Conservation (phyloP, 768 basidiomycete species). For the Galerina sulciceps region DNA sequence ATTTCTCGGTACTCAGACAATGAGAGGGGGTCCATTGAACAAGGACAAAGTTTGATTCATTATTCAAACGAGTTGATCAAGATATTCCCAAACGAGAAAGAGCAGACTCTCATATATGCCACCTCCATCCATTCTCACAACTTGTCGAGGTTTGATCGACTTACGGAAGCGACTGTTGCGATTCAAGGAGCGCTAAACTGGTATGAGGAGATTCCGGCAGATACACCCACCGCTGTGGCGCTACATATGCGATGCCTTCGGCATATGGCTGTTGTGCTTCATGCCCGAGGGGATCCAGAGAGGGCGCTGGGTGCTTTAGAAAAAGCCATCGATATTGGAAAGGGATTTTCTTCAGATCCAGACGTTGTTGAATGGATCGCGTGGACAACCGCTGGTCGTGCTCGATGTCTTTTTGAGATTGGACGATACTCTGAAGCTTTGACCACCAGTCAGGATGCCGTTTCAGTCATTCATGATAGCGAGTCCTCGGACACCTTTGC, state of each 20-base stretch:
- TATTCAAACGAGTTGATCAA: too few species aligned
- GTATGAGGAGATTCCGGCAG: background rate
- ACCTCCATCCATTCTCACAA: background rate
- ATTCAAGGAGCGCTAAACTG: constrained; percentile 1
- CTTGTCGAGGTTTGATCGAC: too few species aligned
- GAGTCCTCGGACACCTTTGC: background rate
- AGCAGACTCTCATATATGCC: background rate
- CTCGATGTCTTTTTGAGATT: constrained; percentile 4
- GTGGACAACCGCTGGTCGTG: background rate
- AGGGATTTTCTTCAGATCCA: background rate
- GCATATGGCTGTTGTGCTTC: background rate
- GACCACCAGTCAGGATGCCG: background rate
- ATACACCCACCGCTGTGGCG: background rate
- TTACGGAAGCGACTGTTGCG: background rate
- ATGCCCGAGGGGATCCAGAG: background rate
- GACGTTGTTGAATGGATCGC: background rate
- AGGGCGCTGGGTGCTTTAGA: background rate
- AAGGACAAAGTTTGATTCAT: too few species aligned
- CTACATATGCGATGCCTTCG: background rate
- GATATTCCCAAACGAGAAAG: background rate
- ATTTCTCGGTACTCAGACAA: too few species aligned
- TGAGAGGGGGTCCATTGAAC: too few species aligned
- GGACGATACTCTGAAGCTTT: constrained; percentile 11
- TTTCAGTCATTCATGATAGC: background rate
- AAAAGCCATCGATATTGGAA: constrained; percentile 2